Evolutionary conservation across 2,329 filamentous ascomycete species (phyloP), one percentile per base, ranked within the genome.

Genomic region (Lomentospora prolificans): DNA sequence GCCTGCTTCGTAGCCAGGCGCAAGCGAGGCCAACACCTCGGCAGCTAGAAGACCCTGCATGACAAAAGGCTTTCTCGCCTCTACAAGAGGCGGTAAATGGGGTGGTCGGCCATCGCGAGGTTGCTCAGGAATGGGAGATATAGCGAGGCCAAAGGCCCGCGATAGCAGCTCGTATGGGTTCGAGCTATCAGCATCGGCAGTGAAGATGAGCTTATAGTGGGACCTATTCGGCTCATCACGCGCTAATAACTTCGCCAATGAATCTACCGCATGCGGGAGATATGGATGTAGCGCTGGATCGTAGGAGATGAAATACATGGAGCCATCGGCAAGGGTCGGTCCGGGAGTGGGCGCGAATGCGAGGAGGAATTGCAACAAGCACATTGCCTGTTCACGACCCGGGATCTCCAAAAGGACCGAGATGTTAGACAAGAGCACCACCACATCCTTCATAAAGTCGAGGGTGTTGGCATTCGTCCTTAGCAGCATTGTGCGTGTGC

Each of bases 401-500:
- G 90, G 87, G 39, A 99, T 76, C 65, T 92, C 86, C 54, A 97
- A 80, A 8, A 82, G 81, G 50, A 88, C 83, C 6, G 90, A 85
- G 51, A 95, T 82, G 68, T 99, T 97, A 57, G 92, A 96, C 55
- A 99, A 76, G 61, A 95, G 84, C 14, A 90, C 86, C 57, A 97
- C 82, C 28, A 90, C 76, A 68, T 99, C 94, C 71, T 99, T 99
- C 89, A 96, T 95, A 64, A 97, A 92, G 69, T 99, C 94, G 61
- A 96, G 75, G 0, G 88, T 94, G 69, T 96, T 96, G 64, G 81
- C 77, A 61, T 94, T 81, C 3, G 85, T 89, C 39, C 90, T 84
- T 44, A 97, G 73, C 28, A 97, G 79, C 78, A 92, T 89, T 62
- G 90, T 90, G 12, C 90, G 86, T 3, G 91, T 96, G 28, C 92